Conservation (phyloP, 1,139 yeast genomes). For the Pichia sp. region DNA sequence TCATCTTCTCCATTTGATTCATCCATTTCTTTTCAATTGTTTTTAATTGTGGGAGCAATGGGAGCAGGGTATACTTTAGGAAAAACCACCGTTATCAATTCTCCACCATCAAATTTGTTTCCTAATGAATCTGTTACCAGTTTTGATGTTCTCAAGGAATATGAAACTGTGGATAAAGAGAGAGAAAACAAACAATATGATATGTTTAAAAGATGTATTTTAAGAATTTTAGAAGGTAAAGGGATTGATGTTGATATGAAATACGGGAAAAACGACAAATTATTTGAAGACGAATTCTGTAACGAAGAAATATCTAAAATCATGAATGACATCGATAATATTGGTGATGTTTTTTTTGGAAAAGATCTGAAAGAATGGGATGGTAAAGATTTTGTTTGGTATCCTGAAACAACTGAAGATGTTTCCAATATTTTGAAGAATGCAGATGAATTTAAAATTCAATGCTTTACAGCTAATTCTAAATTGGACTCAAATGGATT, state of each 20-base stretch:
- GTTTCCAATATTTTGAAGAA: conserved; percentile 16
- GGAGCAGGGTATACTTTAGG: conserved; percentile 26
- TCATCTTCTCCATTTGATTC: conserved; percentile 18
- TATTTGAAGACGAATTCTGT: conserved; percentile 15
- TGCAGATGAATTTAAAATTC: conserved; percentile 21
- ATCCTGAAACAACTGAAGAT: conserved; percentile 18
- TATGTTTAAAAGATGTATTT: conserved; percentile 20
- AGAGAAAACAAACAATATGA: conserved; percentile 13
- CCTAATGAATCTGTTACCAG: conserved; percentile 20
- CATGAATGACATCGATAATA: conserved; percentile 33
- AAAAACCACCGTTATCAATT: conserved; percentile 16
- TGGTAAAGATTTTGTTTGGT: conserved; percentile 13
- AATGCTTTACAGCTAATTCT: conserved; percentile 14
- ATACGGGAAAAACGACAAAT: conserved; percentile 16
- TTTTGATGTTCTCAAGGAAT: conserved; percentile 21
- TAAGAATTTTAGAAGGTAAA: conserved; percentile 19
- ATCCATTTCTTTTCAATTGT: conserved; percentile 24
- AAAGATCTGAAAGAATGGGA: conserved; percentile 26
- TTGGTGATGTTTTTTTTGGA: conserved; percentile 33
- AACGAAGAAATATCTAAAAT: conserved; percentile 26
- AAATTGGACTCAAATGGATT: conserved; percentile 7
- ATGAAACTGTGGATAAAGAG: conserved; percentile 11
- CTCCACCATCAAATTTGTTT: conserved; percentile 22
- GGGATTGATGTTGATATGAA: conserved; percentile 18
- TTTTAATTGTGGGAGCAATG: conserved; percentile 23